phyloP scores from a whole-genome alignment of 2,329 filamentous ascomycete species.

The Botrytis fragariae region DNA sequence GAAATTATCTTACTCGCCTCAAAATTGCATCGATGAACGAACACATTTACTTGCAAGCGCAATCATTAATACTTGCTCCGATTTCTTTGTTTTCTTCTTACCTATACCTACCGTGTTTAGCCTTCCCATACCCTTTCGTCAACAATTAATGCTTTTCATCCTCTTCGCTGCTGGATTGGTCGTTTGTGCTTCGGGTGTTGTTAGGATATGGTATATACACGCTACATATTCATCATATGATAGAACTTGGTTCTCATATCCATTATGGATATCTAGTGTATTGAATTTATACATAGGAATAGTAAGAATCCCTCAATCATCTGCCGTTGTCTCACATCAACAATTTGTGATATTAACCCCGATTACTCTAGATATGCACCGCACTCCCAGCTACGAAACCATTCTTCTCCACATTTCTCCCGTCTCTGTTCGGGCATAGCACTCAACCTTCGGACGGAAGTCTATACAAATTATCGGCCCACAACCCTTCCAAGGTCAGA shows the following conservation, averaged over 20 bases:
- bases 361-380: slow-evolving; percentile 41
- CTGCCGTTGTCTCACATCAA: neutral
- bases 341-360: neutral
- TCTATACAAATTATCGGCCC: neutral
- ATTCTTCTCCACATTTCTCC: slow-evolving; percentile 43
- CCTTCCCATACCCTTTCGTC: slow-evolving; percentile 47
- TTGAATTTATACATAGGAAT: slow-evolving; percentile 46
- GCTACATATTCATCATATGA: slow-evolving; percentile 35
- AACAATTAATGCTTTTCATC: slow-evolving; percentile 46
- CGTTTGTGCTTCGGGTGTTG: slow-evolving; percentile 42
- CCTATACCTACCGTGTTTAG: slow-evolving; percentile 48
- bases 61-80: slow-evolving; percentile 57
- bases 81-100: slow-evolving; percentile 52
- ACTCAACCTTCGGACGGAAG: neutral
- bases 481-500: neutral
- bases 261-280: slow-evolving; percentile 38
- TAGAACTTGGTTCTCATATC: slow-evolving; percentile 39
- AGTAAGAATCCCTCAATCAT: slow-evolving; percentile 32
- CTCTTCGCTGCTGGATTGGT: slow-evolving; percentile 50
- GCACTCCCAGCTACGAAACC: slow-evolving; percentile 46
- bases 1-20: slow-evolving; percentile 36
- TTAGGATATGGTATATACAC: slow-evolving; percentile 40
- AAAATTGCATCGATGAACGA: slow-evolving; percentile 48
- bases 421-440: slow-evolving; percentile 22
- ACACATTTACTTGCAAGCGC: slow-evolving; percentile 52